Evolutionary conservation across 352 stramenopile genomes (phyloP), one percentile per base, ranked within the genome.

Genomic region (Pythium phragmitis): DNA sequence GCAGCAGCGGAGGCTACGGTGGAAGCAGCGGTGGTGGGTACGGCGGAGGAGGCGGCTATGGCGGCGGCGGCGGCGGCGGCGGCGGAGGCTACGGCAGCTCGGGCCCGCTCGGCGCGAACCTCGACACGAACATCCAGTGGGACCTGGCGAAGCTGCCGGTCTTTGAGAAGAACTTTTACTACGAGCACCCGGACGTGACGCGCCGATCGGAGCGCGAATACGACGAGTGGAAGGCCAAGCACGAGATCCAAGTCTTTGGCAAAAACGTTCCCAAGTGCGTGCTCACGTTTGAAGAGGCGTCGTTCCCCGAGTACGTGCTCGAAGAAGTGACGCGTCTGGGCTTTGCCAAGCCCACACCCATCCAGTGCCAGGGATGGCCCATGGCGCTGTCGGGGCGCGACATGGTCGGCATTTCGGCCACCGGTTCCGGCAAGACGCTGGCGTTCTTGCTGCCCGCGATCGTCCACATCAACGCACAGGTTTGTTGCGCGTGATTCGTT

Each of bases 161-260:
- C 19, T 99, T 99, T 68, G 96, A 99, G 74, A 99, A 99, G 77
- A 98, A 99, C 73, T 99, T 99, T 68, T 99, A 99, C 91, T 93
- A 96, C 63, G 91, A 99, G 77, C 98, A 99, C 80, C 97, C 97
- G 17, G 94, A 98, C 65, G 97, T 99, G 23, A 89, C 88, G 6
- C 82, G 80, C n/a, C 86, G 97, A 55, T 80, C 87, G 26, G 88
- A 97, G 21, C 60, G 87, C 11, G 96, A 99, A 50, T 93, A 96
- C 52, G 81, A 96, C 7, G 70, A 79, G 3, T 99, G 94, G 94
- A 93, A 97, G 65, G 82, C 77, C 26, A 86, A 97, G 17, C 89
- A 99, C 64, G 78, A 97, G 65, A 99, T 99, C 63, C 92, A 86
- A 13, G 92, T 99, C 14, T 71, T 93, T 1, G 98, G 98, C n/a